phyloP scores from a whole-genome alignment of 129 eudicot species.

The Centella asiatica region DNA sequence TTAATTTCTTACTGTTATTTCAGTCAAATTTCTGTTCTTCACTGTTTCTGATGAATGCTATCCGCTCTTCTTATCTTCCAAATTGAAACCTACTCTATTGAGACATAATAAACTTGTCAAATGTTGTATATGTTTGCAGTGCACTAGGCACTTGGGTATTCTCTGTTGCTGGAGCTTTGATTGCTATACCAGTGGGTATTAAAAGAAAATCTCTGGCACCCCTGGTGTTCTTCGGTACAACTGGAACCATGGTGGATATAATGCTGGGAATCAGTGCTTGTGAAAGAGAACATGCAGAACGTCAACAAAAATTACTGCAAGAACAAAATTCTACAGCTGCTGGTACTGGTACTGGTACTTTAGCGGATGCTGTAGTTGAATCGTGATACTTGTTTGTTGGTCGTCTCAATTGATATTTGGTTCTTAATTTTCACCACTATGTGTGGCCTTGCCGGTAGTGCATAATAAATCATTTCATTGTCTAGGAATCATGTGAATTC shows the following conservation, averaged over 20 bases:
- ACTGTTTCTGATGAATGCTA: not conserved
- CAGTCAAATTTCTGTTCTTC: no score
- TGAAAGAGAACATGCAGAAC: slow-evolving; percentile 95
- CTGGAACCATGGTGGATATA: slow-evolving; percentile 97
- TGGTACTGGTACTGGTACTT: slow-evolving; percentile 14
- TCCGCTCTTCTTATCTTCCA: no score
- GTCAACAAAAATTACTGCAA: slow-evolving; percentile 79
- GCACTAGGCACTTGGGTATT: slow-evolving; percentile 98
- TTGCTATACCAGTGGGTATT: slow-evolving; percentile 92
- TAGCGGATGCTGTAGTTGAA: slow-evolving; percentile 11
- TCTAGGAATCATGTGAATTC: no score
- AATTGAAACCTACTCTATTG: not conserved
- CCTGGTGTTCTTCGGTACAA: slow-evolving; percentile 93
- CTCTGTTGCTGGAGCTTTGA: slow-evolving; percentile 90
- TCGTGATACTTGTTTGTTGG: not conserved
- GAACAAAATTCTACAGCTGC: slow-evolving; percentile 45
- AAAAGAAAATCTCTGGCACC: slow-evolving; percentile 91
- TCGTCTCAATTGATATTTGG: no score
- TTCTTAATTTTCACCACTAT: no score
- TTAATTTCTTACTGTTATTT: no score
- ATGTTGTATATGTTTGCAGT: slow-evolving; percentile 34
- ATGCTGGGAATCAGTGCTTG: slow-evolving; percentile 92
- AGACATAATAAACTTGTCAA: not conserved
- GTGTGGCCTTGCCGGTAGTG: no score
- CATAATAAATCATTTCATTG: no score